Base-by-base conservation (phyloP, 306 rosid species). In the Sicyos baderoa region DNA sequence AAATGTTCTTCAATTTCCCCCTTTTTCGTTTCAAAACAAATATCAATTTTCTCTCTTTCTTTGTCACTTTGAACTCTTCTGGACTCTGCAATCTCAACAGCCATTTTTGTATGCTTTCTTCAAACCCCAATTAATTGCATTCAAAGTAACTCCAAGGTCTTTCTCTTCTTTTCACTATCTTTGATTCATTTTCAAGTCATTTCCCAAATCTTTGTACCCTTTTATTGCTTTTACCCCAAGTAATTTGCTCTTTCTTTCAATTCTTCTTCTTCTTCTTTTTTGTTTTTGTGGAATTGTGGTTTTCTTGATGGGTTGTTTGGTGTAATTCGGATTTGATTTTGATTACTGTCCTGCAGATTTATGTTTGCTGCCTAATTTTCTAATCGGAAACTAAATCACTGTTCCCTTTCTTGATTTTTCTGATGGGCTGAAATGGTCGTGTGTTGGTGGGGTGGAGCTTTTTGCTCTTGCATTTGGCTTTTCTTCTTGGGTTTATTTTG, bases 191-290 rank as follows among this genome's bases (percentile, higher is more conserved):
- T 72, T 82, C 76, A 53, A 84, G 85, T 81, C 68, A 67, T 76
- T 64, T 79, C 80, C 77, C 45, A 66, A 60, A 67, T 81, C 82
- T 79, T 75, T 76, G 76, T 78, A 79, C 80, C 54, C 48, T 75
- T 76, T 79, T 72, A 70, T 87, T 86, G 86, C 95, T 86, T 86
- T 86, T 54, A 71, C 76, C 75, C 87, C 84, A 87, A 82, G 97
- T 77, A 75, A 66, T 74, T 81, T 79, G 72, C 71, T 82, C 62
- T 74, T 32, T 15, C 27, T 10, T 52, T 47, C 4, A 2, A 15
- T 62, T 5, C 12, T 9, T 58, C 37, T 9, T 8, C 4, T 42
- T 53, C 23, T 22, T 44, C 17, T 52, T 37, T 76, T 76, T 76
- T 47, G 49, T 54, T 13, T 40, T 72, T 10, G 4, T 73, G 44